Evolutionary conservation across 345 rosid genomes (phyloP), one percentile per base, ranked within the genome.

Genomic region (Ceriops zippeliana): DNA sequence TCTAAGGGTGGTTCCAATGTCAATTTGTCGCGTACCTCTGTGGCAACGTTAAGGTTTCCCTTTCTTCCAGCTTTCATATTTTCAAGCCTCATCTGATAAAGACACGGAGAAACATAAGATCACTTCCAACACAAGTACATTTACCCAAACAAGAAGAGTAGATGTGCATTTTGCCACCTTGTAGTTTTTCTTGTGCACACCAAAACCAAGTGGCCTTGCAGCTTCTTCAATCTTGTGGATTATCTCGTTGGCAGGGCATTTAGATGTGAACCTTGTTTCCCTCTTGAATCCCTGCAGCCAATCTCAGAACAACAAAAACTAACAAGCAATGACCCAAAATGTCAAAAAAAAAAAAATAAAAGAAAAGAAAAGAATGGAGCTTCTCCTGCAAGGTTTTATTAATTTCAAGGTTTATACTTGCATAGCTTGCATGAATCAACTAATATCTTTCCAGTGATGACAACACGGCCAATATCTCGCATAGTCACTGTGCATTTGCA

Each of bases 171-270:
- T 70, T 62, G 32, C 72, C 27, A 88, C 97, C 97, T 89, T 93
- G 76, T 93, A 93, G 71, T 89, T 89, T 75, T 93, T 93, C 86
- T 89, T 93, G 60, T 84, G 96, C 8, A 93, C 91, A 78, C 87
- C 93, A 37, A 89, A 93, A 35, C 97, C 98, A 21, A 93, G 97
- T 74, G 98, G 98, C 80, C 86, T 88, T 22, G 88, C 97, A 56
- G 91, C 96, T 82, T 83, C 87, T 82, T 91, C 98, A 34, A 93
- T 91, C 89, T 87, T 93, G 63, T 79, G 74, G 58, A 93, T 80
- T 73, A 93, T 91, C 85, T 93, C 97, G 54, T 84, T 84, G 16
- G 98, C 97, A 3, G 96, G 83, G 74, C 90, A 82, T 80, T 64
- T 86, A 2, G 96, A 80, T 42, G 98, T 84, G 75, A 93, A 88